Evolutionary conservation across 805 yeast genomes (phyloP), one percentile per base, ranked within the genome.

Genomic region (Geotrichum ghanense): DNA sequence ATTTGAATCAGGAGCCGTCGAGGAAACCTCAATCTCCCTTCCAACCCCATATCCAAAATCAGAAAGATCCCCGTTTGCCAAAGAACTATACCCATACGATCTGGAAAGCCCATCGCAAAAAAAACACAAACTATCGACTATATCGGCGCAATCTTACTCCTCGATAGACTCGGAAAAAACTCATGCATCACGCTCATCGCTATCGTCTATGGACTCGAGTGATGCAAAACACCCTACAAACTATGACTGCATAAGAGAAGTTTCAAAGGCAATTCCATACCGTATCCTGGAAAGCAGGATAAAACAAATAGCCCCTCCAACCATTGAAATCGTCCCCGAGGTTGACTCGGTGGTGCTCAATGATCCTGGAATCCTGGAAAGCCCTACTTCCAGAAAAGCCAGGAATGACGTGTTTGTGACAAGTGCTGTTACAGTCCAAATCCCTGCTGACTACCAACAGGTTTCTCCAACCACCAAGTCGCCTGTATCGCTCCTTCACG

Each of bases 351-450:
- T 31, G 16, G 37, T 31, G 5, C 6, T 19, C 4, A 19, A 31
- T 19, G 5, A 7, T 12, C 19, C 19, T 12, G 37, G 19, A 6
- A 6, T 31, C 12, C 16, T 19, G 16, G 37, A 19, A 12, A 6
- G 6, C 4, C 37, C 19, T 5, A 31, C 12, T n/a, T 10, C 37
- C 16, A 31, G 14, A 9, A n/a, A n/a, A n/a, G n/a, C n/a, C n/a
- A 31, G 37, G 16, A 31, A 31, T 10, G 37, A 31, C 37, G 14
- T 31, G 19, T 31, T 31, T 31, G 17, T 31, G 12, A 31, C 37
- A 31, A 31, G 37, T n/a, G 37, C 37, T n/a, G 37, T 31, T 5
- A 31, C 37, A 31, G 37, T 31, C 5, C 37, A 31, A 31, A 31
- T 31, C 12, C 37, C 37, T n/a, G 16, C 37, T 5, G 37, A 31